Base-by-base conservation (phyloP, 2,329 filamentous ascomycete genomes). In the Tolypocladium inflatum region DNA sequence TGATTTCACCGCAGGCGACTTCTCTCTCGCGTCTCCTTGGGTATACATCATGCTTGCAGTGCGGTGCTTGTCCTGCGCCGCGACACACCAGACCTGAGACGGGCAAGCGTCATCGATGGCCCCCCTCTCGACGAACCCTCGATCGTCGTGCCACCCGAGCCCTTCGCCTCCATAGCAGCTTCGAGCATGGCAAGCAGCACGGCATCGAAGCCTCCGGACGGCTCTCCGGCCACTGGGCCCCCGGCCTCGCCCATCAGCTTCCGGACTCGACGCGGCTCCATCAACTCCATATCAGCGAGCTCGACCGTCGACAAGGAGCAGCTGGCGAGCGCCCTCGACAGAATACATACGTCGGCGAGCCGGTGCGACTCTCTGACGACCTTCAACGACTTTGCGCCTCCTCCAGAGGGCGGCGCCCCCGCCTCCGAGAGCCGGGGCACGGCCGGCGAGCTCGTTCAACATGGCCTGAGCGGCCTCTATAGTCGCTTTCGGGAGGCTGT, bases 341-440 rank as follows among this genome's bases (percentile, higher is more conserved):
- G 90, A 66, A 96, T 97, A 64, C 93, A 97, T 72, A 91, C 80
- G 55, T 86, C 89, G 7, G 91, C 92, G n/a, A 95, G 89, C 67
- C 89, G 90, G 69, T 89, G 89, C 39, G 88, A 89, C 62, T 84
- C 86, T 39, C 79, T 97, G 54, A 97, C 93, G 2, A 95, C 91
- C 10, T 97, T 97, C 74, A 95, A 95, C 73, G 92, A 97, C 68
- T 92, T 96, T 67, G 89, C 88, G 1, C 86, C 87, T 1, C 86
- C 87, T 6, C 86, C 89, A 0, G 76, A 79, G 2, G 78, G 81
- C 30, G 48, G 30, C 1, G 75, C 83, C 1, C 77, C 80, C 2
- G 74, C 77, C 17, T 73, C 79, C 30, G 91, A 96, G 65, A 84
- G 78, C 59, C 91, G 90, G 69, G 82, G 82, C 10, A 77, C 90